A percentile compares a stretch with the other conserved stretches of the same genome.
These are phyloP conservation scores for Hymenoscyphus linearis DNA, from an alignment of 2,329 filamentous ascomycete species.

Conservation along the genomic window DNA sequence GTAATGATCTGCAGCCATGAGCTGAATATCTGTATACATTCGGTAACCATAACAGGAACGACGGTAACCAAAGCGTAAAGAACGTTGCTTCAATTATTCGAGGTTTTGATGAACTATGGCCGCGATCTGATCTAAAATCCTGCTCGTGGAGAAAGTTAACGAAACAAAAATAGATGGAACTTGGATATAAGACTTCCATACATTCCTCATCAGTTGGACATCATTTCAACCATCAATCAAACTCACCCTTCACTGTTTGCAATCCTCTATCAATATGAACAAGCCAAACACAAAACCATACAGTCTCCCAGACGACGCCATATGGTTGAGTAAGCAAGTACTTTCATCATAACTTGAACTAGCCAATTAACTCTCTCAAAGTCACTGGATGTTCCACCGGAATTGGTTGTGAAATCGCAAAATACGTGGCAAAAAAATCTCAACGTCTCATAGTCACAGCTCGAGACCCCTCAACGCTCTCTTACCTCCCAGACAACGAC, in stretches of 20 bases:
- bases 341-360: background rate
- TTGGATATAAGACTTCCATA: background rate
- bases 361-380: slow-evolving; percentile 23
- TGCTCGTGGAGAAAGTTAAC: no score
- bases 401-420: slow-evolving; percentile 39
- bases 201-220: background rate
- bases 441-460: slow-evolving; percentile 44
- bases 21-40: background rate
- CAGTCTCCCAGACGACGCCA: slow-evolving; percentile 34
- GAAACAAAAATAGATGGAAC: background rate
- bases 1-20: background rate
- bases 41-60: no score
- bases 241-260: background rate
- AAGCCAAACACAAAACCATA: slow-evolving; percentile 32
- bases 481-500: slow-evolving; percentile 35
- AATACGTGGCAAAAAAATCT: slow-evolving; percentile 35
- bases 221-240: background rate
- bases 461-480: slow-evolving; percentile 38
- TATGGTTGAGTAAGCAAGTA: slow-evolving; percentile 35
- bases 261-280: slow-evolving; percentile 24
- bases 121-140: no score
- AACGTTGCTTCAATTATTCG: no score
- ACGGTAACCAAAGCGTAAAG: no score
- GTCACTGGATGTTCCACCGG: slow-evolving; percentile 47
- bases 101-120: no score